A percentile compares a stretch with the other conserved stretches of the same genome.
These are phyloP conservation scores for Coniferiporia sulphurascens DNA, from an alignment of 1,284 basidiomycete genomes.

Conservation along the genomic window DNA sequence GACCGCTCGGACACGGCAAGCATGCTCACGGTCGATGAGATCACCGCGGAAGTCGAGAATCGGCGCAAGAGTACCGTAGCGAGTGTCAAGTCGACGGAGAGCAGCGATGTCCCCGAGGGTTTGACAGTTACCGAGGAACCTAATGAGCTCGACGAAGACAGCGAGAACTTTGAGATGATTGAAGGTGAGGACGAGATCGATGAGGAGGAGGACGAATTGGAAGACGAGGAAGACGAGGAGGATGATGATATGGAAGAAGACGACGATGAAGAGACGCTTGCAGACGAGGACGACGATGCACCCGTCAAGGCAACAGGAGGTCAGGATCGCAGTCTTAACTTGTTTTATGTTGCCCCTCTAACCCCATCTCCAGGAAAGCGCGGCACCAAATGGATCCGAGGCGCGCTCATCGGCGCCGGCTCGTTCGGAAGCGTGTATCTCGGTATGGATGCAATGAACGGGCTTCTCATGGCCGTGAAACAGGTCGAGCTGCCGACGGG, in stretches of 20 bases:
- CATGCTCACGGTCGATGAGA: slow-evolving; percentile 94
- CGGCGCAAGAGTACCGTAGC: slow-evolving; percentile 51
- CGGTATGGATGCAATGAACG: slow-evolving; percentile 94
- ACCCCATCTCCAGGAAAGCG: slow-evolving; percentile 35
- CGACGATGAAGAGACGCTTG: slow-evolving; percentile 44
- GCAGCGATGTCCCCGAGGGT: slow-evolving; percentile 29
- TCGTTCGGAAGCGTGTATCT: slow-evolving; percentile 96
- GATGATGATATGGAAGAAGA: slow-evolving; percentile 39
- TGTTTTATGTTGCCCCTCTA: background rate
- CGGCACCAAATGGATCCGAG: slow-evolving; percentile 97
- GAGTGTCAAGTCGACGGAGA: slow-evolving; percentile 44
- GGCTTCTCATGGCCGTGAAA: slow-evolving; percentile 98
- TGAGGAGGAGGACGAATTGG: slow-evolving; percentile 35
- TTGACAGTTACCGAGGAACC: slow-evolving; percentile 13
- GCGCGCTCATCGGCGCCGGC: slow-evolving; percentile 94
- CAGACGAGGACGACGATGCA: slow-evolving; percentile 40
- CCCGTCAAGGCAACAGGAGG: slow-evolving; percentile 55
- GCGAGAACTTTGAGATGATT: slow-evolving; percentile 40
- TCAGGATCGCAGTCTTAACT: slow-evolving; percentile 29
- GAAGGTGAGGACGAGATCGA: slow-evolving; percentile 35
- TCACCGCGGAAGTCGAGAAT: slow-evolving; percentile 94
- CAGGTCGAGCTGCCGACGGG: slow-evolving; percentile 94
- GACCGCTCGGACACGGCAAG: slow-evolving; percentile 88
- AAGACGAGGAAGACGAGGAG: slow-evolving; percentile 29
- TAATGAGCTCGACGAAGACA: slow-evolving; percentile 59